Base-by-base conservation (phyloP, 805 yeast genomes). In the Wickerhamiella occidentalis region DNA sequence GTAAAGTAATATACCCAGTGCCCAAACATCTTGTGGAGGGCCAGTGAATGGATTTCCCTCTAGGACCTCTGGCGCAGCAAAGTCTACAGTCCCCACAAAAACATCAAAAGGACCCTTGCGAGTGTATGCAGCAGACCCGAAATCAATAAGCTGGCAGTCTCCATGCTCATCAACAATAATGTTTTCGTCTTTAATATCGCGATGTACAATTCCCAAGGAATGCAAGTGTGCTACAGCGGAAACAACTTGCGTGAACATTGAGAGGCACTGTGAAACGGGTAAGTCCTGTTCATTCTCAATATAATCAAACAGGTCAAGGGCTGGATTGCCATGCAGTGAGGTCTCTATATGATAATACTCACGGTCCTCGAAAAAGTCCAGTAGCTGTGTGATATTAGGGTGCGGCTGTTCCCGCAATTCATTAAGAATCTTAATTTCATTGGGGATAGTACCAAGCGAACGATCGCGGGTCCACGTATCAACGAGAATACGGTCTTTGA, bases 391-490 rank as follows among this genome's bases (percentile, higher is more conserved):
- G 41, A 88, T 84, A 64, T 86, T 87, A 3, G 90, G 92, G 64
- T 90, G 96, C 0, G 92, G 94, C 51, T 76, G 75, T 41, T 70
- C 67, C 2, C 61, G 40, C 52, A 90, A 67, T n/a, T 80, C 79
- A 26, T 90, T 80, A 85, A 92, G 80, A 42, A 92, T 80, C 63
- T 87, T 94, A 55, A 92, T 92, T 64, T 92, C 98, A n/a, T 90
- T 80, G 2, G 97, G 97, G 33, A 92, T 82, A 0, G 96, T 88
- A 5, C 98, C 98, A 38, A 92, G 68, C 52, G 75, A 76, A 22
- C 95, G 76, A 64, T 92, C 97, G 49, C 97, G 73, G 2, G 87
- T 95, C 98, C 98, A 92, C 0, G 97, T 87, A 63, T 92, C 98
- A 9, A 92, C 96, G 58, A 92, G 70, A 58, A 92, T 92, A 51